phyloP scores from a whole-genome alignment of 805 yeast genomes.

The Ogataea ganodermae region DNA sequence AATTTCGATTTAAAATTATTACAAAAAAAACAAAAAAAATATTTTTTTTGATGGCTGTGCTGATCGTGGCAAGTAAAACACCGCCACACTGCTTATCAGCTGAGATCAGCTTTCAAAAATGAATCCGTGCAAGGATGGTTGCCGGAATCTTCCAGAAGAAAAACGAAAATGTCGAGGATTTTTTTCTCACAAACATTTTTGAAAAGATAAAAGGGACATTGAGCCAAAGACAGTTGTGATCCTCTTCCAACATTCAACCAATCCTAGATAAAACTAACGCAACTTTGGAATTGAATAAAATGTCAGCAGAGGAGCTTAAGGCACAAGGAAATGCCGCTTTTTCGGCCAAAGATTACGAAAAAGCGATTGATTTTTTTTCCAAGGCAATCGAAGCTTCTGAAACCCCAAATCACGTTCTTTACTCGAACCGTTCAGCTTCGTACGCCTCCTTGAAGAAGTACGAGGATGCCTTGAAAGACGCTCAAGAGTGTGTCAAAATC shows the following conservation, averaged over 20 bases:
- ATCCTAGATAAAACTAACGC: background rate
- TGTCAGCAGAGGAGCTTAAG: conserved; percentile 77
- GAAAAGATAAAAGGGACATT: background rate
- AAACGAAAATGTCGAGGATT: conserved; percentile 7
- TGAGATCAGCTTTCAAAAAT: too few species aligned
- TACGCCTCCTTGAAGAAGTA: conserved; percentile 80
- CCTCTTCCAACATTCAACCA: background rate
- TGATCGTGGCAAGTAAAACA: background rate
- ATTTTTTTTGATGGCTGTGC: background rate
- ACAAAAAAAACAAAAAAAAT: background rate
- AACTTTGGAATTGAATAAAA: conserved; percentile 17
- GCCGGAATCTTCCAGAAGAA: conserved; percentile 16
- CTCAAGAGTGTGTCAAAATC: conserved; percentile 76
- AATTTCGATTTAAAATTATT: background rate
- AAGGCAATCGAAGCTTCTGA: conserved; percentile 85
- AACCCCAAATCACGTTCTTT: conserved; percentile 87
- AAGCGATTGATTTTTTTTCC: conserved; percentile 79
- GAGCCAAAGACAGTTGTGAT: background rate
- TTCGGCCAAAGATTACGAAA: conserved; percentile 77
- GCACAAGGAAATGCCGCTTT: conserved; percentile 94
- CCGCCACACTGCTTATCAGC: background rate
- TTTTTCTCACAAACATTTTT: background rate
- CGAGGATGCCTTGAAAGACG: conserved; percentile 77
- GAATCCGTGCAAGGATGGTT: conserved; percentile 12
- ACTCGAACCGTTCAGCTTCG: conserved; percentile 91